phyloP scores from a whole-genome alignment of 1,284 basidiomycete species.

The Farysia itapuensis region DNA sequence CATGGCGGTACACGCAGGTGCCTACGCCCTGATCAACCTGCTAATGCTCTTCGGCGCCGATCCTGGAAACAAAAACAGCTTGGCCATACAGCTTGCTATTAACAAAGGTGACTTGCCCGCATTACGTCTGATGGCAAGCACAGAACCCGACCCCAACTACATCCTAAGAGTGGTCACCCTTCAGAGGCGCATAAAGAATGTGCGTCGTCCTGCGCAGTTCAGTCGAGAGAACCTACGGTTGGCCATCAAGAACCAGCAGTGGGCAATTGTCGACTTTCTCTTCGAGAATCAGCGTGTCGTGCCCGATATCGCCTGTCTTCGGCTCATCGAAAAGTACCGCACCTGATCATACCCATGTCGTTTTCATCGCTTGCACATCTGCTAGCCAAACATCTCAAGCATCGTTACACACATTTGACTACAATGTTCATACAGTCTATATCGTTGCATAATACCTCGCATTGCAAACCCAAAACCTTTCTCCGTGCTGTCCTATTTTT shows the following conservation, averaged over 20 bases:
- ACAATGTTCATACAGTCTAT: too few relatives aligned
- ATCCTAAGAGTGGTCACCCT: not conserved
- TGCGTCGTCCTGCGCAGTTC: not conserved
- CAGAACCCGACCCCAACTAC: not conserved
- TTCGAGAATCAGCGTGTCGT: conserved; percentile 16
- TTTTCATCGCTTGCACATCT: too few relatives aligned
- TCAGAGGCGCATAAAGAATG: too few relatives aligned
- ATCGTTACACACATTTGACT: too few relatives aligned
- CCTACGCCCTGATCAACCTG: conserved; percentile 12
- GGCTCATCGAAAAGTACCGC: conserved; percentile 19
- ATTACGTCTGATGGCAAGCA: conserved; percentile 8
- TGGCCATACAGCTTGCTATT: conserved; percentile 27
- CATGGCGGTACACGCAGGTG: conserved; percentile 22
- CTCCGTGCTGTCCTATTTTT: too few relatives aligned
- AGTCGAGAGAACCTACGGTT: conserved; percentile 3
- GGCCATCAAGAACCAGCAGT: conserved; percentile 11
- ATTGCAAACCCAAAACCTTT: too few relatives aligned
- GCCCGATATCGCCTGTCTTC: conserved; percentile 23
- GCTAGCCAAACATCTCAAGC: too few relatives aligned
- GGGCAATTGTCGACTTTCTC: conserved; percentile 29
- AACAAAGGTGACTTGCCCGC: conserved; percentile 9
- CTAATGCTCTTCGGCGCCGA: conserved; percentile 19
- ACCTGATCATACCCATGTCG: not conserved
- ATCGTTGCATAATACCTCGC: too few relatives aligned
- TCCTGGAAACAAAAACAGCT: conserved; percentile 11